phyloP scores from a whole-genome alignment of 2,329 filamentous ascomycete species.

The Furcasterigmium furcatum region DNA sequence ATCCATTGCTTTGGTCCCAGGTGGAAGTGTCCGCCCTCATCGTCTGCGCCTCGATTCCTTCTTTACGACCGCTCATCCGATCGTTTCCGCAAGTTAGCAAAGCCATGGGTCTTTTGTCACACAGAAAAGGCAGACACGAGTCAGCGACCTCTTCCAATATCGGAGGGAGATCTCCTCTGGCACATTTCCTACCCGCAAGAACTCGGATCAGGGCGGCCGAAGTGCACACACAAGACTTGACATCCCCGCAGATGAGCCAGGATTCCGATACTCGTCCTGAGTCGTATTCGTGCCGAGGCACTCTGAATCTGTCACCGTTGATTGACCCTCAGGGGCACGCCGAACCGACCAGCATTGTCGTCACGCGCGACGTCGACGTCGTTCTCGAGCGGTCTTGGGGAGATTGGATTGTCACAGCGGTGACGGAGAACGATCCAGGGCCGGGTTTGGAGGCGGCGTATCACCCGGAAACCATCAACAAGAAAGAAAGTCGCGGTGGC shows the following conservation, averaged over 20 bases:
- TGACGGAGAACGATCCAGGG: too few species aligned
- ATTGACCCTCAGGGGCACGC: too few species aligned
- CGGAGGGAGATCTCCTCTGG: background rate
- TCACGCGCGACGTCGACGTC: background rate
- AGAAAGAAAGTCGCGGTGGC: too few species aligned
- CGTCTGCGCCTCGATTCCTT: constrained; percentile 26
- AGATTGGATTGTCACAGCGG: background rate
- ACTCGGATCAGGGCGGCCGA: background rate
- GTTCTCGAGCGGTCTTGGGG: background rate
- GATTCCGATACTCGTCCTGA: background rate
- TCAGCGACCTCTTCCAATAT: background rate
- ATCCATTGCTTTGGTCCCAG: constrained; percentile 25
- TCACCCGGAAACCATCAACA: too few species aligned
- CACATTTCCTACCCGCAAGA: background rate
- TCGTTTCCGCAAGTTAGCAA: constrained; percentile 23
- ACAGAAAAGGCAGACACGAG: constrained; percentile 1
- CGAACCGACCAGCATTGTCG: background rate
- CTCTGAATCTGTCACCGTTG: too few species aligned
- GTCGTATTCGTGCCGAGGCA: too few species aligned
- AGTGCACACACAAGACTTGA: background rate
- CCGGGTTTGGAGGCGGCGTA: too few species aligned
- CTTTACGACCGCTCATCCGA: constrained; percentile 22
- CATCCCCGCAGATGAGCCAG: background rate
- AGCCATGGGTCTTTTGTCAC: constrained; percentile 20
- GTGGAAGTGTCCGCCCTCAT: constrained; percentile 25